phyloP scores from a whole-genome alignment of 129 eudicot species.

The Calendula officinalis region DNA sequence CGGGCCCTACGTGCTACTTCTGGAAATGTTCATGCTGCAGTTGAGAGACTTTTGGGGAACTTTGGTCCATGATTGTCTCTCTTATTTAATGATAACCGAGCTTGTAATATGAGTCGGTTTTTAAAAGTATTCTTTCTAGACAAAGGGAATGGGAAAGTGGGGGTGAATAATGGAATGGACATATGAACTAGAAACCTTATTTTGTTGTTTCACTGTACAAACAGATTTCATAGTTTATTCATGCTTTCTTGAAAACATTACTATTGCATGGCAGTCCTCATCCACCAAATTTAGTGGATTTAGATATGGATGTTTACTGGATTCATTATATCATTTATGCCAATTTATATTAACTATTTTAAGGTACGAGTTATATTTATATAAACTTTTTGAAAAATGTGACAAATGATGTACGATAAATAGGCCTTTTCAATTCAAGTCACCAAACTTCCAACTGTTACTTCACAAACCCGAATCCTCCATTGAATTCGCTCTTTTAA shows the following conservation, averaged over 20 bases:
- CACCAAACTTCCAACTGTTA: too few species aligned
- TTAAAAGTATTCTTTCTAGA: constrained; percentile 31
- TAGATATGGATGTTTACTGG: not conserved
- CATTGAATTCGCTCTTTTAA: too few species aligned
- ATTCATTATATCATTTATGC: too few species aligned
- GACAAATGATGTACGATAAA: too few species aligned
- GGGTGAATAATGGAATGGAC: constrained; percentile 32
- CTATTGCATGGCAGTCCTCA: not conserved
- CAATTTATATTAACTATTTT: too few species aligned
- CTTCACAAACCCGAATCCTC: too few species aligned
- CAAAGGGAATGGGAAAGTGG: constrained; percentile 18
- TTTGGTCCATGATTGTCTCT: constrained; percentile 46
- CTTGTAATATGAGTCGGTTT: constrained; percentile 32
- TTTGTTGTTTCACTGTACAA: constrained; percentile 35
- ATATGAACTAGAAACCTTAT: constrained; percentile 19
- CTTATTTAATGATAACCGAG: constrained; percentile 11
- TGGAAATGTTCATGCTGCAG: constrained; percentile 96
- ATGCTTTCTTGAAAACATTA: constrained; percentile 15
- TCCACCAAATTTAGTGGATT: not conserved
- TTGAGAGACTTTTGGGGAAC: constrained; percentile 86
- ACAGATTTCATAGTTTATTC: constrained; percentile 28
- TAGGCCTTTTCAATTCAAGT: too few species aligned
- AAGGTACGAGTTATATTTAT: too few species aligned
- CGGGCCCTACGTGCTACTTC: constrained; percentile 71
- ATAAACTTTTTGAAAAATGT: too few species aligned